Evolutionary conservation across 306 rosid genomes (phyloP), one percentile per base, ranked within the genome.

Genomic region (Cucurbita moschata): DNA sequence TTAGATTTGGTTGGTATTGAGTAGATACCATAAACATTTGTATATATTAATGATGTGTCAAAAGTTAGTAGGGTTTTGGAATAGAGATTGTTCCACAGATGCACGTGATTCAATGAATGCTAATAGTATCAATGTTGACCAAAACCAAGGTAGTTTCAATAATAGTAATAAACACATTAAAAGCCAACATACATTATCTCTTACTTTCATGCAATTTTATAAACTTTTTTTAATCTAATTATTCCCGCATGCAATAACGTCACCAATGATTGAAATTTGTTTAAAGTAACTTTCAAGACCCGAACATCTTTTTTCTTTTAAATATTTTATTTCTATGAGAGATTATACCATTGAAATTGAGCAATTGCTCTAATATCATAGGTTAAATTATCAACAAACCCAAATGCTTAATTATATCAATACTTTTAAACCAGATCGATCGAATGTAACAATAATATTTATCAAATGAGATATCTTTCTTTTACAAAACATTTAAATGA

Each of bases 31-130:
- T 42, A 44, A 15, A 12, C 3, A 4, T 16, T 15, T 19, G 10
- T 19, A 11, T 10, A 43, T 8, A 4, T 65, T 1, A 47, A 30
- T 12, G 12, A 11, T 47, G 8, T 23, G 16, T 40, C 12, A 35
- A 35, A 40, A 39, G 35, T 64, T 64, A 21, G 18, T 46, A 18
- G 39, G 39, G 40, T 67, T 44, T 67, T 67, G 73, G 73, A 67
- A 46, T 46, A 19, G 18, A 19, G 73, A 46, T 67, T 44, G 19
- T 67, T 67, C 55, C 56, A 46, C 73, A 44, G 12, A 67, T 67
- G 73, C 73, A 67, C 40, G 73, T 67, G 73, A 67, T 46, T 67
- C 73, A 67, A 67, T 19, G 73, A 55, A 43, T 67, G 39, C 11
- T 11, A 67, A 67, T 46, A 67, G 56, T 67, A 40, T 67, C 10